Percentiles rank a stretch among this genome's conserved stretches.
phyloP scores from a whole-genome alignment of 1,284 basidiomycete species.

The Papiliotrema fonsecae region DNA sequence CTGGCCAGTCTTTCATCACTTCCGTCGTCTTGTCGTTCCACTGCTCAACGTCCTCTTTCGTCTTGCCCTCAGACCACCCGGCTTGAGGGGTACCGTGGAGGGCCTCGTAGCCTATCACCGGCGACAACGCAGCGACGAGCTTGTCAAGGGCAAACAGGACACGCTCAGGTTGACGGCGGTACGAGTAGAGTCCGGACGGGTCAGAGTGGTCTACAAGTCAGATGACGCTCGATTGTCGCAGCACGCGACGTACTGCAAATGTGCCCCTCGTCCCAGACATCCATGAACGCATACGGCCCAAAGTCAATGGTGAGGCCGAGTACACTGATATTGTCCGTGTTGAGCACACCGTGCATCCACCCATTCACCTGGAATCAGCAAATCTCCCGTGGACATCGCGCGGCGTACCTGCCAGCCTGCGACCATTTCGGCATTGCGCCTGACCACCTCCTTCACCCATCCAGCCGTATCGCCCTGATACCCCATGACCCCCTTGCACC shows the following conservation, averaged over 20 bases:
- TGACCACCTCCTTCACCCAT: constrained; percentile 70
- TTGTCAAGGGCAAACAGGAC: constrained; percentile 69
- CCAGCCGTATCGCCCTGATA: constrained; percentile 55
- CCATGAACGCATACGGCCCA: constrained; percentile 93
- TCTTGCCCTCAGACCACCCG: constrained; percentile 63
- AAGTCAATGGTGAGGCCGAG: constrained; percentile 91
- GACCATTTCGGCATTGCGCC: constrained; percentile 81
- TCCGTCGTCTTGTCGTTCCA: constrained; percentile 61
- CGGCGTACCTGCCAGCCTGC: constrained; percentile 74
- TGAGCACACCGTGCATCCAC: constrained; percentile 83
- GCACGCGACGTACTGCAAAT: constrained; percentile 62
- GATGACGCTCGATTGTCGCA: not conserved
- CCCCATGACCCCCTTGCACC: constrained; percentile 57
- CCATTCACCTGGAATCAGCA: constrained; percentile 58
- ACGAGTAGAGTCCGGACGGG: constrained; percentile 77
- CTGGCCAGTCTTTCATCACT: constrained; percentile 51
- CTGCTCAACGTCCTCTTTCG: constrained; percentile 58
- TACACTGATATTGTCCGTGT: constrained; percentile 88
- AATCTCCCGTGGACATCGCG: not conserved
- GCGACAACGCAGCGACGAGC: constrained; percentile 67
- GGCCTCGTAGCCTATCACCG: constrained; percentile 71
- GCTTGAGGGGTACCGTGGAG: constrained; percentile 55
- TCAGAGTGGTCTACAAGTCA: constrained; percentile 66
- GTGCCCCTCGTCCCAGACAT: constrained; percentile 73
- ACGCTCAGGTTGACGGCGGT: constrained; percentile 53